Evolutionary conservation across 2,329 filamentous ascomycete genomes (phyloP), one percentile per base, ranked within the genome.

Genomic region (Colletotrichum lini): DNA sequence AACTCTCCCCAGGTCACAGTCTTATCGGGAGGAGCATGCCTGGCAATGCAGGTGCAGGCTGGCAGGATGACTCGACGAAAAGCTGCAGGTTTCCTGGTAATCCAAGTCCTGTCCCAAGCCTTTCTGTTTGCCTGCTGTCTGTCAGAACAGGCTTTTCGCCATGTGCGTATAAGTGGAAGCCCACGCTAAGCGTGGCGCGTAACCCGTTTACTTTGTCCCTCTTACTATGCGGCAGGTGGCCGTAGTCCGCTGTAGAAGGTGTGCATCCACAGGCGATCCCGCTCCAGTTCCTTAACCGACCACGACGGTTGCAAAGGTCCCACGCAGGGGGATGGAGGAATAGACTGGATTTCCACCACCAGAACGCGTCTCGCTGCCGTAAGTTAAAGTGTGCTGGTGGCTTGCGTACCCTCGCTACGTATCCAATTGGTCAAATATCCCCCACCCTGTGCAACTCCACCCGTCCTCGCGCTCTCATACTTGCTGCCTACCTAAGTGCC

Each of bases 321-420:
- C 26, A 30, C 4, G 18, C 13, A 40, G 42, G 38, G 35, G 16
- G 47, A 45, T 42, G 21, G 21, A 23, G 52, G 44, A 15, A 53
- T 38, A 21, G 45, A 50, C n/a, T 50, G 49, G 49, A 52, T 35
- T 16, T 35, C 12, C 52, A 50, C 38, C 23, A 23, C 57, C 45
- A 59, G 45, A 56, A 69, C 65, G 69, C 69, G 69, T 64, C 59
- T n/a, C 35, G 26, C 35, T 35, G 38, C 21, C 47, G 64, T 64
- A 35, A 44, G 21, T 57, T 68, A 58, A 62, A 59, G 53, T 58
- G 57, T 52, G 42, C 50, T 52, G 64, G 49, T 58, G 65, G 44
- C 49, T 35, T 50, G 67, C 45, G 49, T 30, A 61, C 30, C 63
- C 67, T 50, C 62, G 64, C 63, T 57, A 56, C 44, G 58, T 18